Evolutionary conservation across 1,284 basidiomycete genomes (phyloP), one percentile per base, ranked within the genome.

Genomic region (Pseudozyma hubeiensis): DNA sequence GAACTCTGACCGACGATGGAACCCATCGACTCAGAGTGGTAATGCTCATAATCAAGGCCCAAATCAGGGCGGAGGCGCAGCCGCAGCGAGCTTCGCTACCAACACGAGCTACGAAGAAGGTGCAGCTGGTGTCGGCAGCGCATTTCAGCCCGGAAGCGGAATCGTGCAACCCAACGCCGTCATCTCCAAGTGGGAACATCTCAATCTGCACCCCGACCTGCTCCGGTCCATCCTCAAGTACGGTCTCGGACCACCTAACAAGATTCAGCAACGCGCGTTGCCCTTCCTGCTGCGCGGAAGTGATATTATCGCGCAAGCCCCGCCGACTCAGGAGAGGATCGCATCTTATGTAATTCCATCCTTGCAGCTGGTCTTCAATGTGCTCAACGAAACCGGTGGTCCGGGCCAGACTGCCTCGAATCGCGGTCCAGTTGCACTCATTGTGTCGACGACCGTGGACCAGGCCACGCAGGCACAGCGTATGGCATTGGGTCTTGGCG

Each of bases 381-480:
- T 72, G 14, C 63, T 71, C 35, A 65, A 79, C 17, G 72, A 78
- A 53, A 58, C 66, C 9, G 68, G 61, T 8, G 66, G 60, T 5
- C 54, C 44, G 7, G 54, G 80, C 47, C 56, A 55, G 14, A 54
- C 56, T n/a, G 68, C 63, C 17, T 54, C 62, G 14, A 72, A 40
- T 30, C 60, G 90, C 88, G 59, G 87, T 90, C 82, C 87, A 88
- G 60, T 76, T 14, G 71, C 72, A 8, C 35, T 81, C 53, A 93
- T 99, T 88, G 90, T 98, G 49, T 97, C 94, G 16, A 97, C 96
- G 0, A 99, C 96, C 0, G 94, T 98, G 17, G 96, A 99, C 85
- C 96, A 98, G 85, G 96, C 96, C 6, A 97, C 94, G 2, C 96
- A 98, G 85, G 95, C 95, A 37, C 94, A 98, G 81, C 92, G 96